Conservation (phyloP, 2,329 filamentous ascomycete species). For the Penicillium sp. region DNA sequence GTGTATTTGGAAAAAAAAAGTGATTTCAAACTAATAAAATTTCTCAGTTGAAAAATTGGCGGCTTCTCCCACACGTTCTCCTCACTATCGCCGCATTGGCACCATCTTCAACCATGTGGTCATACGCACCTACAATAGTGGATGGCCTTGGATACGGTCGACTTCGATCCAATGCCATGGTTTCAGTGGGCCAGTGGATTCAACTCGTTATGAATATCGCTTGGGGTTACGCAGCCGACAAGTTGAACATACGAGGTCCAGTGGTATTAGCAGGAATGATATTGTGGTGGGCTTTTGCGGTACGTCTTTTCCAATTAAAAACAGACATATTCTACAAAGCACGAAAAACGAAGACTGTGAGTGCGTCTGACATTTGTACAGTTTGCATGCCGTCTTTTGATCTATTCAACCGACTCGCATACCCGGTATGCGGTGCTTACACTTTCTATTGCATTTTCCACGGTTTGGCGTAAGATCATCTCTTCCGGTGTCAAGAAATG, state of each 20-base stretch:
- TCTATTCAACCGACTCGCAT: slow-evolving; percentile 1
- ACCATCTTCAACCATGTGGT: slow-evolving; percentile 49
- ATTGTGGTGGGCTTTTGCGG: slow-evolving; percentile 12
- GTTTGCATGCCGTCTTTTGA: slow-evolving; percentile 5
- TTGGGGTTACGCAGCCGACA: slow-evolving; percentile 12
- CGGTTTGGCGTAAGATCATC: slow-evolving; percentile 8
- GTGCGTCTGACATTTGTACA: not conserved
- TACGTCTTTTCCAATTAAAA: not conserved
- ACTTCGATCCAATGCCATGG: slow-evolving; percentile 48
- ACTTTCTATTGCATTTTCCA: slow-evolving; percentile 9
- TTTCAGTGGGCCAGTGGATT: slow-evolving; percentile 41
- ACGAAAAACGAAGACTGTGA: not conserved
- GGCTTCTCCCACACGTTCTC: slow-evolving; percentile 48
- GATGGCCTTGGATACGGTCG: slow-evolving; percentile 45
- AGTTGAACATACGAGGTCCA: slow-evolving; percentile 6
- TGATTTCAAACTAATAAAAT: slow-evolving; percentile 8
- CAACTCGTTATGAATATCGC: slow-evolving; percentile 11
- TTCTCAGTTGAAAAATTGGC: slow-evolving; percentile 45
- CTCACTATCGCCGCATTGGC: slow-evolving; percentile 45
- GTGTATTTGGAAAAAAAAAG: slow-evolving; percentile 10
- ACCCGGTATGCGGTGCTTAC: slow-evolving; percentile 9
- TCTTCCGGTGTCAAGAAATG: no score
- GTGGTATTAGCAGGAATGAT: slow-evolving; percentile 8
- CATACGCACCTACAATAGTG: slow-evolving; percentile 51
- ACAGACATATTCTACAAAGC: not conserved